Conservation (phyloP, 2,329 filamentous ascomycete species). For the Colletotrichum incanum region DNA sequence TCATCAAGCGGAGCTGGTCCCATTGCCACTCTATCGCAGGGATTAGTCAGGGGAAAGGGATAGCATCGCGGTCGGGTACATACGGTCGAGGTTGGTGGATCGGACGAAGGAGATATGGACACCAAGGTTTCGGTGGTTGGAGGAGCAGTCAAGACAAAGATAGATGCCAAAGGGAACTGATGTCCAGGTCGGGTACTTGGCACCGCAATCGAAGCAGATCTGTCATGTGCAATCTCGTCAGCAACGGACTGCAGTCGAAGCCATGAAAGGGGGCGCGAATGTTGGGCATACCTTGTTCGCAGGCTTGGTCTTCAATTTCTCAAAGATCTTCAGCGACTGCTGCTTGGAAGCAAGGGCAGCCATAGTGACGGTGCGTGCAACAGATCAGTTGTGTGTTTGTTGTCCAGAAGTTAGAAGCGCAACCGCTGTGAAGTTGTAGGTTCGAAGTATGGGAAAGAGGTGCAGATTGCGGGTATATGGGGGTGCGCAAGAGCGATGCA, state of each 20-base stretch:
- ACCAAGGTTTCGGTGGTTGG: slow-evolving; percentile 96
- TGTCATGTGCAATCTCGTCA: slow-evolving; percentile 55
- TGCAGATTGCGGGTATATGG: slow-evolving; percentile 26
- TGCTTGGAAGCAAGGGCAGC: slow-evolving; percentile 86
- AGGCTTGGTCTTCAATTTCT: slow-evolving; percentile 94
- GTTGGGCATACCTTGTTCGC: slow-evolving; percentile 85
- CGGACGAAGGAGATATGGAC: slow-evolving; percentile 99
- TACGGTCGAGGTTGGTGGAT: slow-evolving; percentile 98
- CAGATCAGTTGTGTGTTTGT: neutral
- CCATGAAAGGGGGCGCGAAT: slow-evolving; percentile 5
- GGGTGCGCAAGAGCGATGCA: slow-evolving; percentile 36
- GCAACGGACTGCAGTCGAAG: slow-evolving; percentile 44
- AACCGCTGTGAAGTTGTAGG: slow-evolving; percentile 4
- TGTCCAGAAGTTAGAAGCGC: slow-evolving; percentile 14
- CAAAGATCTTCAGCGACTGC: slow-evolving; percentile 97
- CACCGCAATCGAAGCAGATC: slow-evolving; percentile 98
- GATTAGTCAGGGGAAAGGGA: slow-evolving; percentile 20
- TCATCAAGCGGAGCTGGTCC: slow-evolving; percentile 98
- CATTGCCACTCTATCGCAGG: slow-evolving; percentile 88
- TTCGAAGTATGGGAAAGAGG: slow-evolving; percentile 12
- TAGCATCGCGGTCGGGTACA: slow-evolving; percentile 55
- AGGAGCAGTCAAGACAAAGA: slow-evolving; percentile 96
- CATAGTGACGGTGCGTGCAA: slow-evolving; percentile 63
- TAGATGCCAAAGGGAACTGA: slow-evolving; percentile 98
- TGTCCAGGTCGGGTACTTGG: slow-evolving; percentile 98